Conservation (phyloP, 495 filamentous ascomycete genomes). For the Polyplosphaeria fusca region DNA sequence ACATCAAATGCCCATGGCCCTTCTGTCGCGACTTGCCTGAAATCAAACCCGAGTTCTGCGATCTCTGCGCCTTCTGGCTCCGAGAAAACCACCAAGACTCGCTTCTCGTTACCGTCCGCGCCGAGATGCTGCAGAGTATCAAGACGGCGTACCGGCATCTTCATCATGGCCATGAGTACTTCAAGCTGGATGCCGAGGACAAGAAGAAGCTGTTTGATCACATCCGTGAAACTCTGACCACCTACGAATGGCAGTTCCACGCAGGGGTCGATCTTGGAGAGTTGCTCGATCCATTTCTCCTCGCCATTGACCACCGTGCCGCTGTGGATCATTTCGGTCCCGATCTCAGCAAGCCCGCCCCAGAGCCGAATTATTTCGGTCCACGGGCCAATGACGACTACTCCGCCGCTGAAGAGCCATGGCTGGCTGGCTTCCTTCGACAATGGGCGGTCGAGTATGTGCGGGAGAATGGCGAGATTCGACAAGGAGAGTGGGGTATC, state of each 20-base stretch:
- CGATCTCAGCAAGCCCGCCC: neutral
- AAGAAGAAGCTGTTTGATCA: neutral
- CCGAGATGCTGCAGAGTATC: constrained; percentile 13
- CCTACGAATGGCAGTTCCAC: constrained; percentile 13
- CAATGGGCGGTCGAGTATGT: constrained; percentile 16
- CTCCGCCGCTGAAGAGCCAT: neutral
- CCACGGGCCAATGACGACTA: constrained; percentile 4
- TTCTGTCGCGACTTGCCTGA: neutral
- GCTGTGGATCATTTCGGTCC: neutral
- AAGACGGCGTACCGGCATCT: neutral
- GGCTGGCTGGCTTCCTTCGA: constrained; percentile 8
- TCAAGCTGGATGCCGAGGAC: neutral
- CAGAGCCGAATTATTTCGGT: neutral
- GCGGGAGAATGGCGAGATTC: constrained; percentile 3
- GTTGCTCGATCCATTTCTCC: constrained; percentile 11
- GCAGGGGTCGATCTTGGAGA: constrained; percentile 7
- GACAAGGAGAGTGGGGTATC: neutral
- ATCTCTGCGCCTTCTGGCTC: constrained; percentile 10
- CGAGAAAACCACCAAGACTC: neutral
- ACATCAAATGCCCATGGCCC: constrained; percentile 4
- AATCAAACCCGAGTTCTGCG: constrained; percentile 2
- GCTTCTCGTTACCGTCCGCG: constrained; percentile 13
- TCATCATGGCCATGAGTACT: neutral
- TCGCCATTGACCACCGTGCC: neutral
- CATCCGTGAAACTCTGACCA: neutral